Evolutionary conservation across 176 grass and related monocot genomes (phyloP).

Genomic region (Secale cereale): DNA sequence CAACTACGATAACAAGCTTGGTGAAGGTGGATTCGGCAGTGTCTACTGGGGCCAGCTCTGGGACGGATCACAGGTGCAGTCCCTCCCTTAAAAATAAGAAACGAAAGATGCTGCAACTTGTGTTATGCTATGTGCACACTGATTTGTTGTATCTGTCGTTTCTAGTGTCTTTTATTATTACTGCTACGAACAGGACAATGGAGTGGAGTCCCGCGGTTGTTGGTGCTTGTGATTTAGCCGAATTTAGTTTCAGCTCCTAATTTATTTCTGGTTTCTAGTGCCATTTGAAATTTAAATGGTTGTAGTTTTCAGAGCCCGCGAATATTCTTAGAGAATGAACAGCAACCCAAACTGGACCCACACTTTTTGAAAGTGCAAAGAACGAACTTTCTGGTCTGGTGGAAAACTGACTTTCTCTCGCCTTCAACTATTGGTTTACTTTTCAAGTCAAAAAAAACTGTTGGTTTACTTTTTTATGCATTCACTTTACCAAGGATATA

Average conservation of each 20-base stretch:
- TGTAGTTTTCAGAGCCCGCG: slow-evolving; percentile 8
- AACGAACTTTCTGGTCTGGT: background rate
- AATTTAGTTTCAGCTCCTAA: background rate
- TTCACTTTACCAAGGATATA: background rate
- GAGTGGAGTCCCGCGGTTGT: background rate
- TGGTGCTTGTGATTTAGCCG: slow-evolving; percentile 26
- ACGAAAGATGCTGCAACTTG: background rate
- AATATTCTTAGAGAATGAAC: slow-evolving; percentile 21
- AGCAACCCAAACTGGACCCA: background rate
- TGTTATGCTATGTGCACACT: background rate
- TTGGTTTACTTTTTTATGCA: background rate
- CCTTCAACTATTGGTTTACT: background rate
- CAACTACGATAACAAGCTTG: slow-evolving; percentile 97
- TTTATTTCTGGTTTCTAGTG: background rate
- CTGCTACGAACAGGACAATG: background rate
- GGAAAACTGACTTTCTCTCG: background rate
- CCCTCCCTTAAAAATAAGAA: slow-evolving; percentile 15
- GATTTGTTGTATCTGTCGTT: background rate
- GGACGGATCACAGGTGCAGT: slow-evolving; percentile 84
- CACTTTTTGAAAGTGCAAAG: slow-evolving; percentile 11
- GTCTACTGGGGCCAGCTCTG: slow-evolving; percentile 98
- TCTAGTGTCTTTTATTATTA: background rate
- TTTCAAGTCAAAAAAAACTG: background rate
- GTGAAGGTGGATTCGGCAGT: slow-evolving; percentile 88
- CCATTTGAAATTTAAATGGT: background rate